Evolutionary conservation across 257 asterid species (phyloP).

Genomic region (Jacaranda copaia): DNA sequence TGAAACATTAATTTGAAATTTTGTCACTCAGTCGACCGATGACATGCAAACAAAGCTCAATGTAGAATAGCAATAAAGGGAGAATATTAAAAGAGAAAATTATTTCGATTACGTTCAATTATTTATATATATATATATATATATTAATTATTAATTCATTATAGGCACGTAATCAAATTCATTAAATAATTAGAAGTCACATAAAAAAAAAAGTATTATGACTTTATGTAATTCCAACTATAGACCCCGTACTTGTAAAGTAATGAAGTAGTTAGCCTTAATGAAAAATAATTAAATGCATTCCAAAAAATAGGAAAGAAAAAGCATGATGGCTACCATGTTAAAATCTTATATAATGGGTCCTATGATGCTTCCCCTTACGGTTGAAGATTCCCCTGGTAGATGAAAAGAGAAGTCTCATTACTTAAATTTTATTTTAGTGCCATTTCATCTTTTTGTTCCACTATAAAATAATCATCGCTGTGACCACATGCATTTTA

Average conservation of each 20-base stretch:
- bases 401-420: not conserved
- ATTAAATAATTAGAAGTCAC: not conserved
- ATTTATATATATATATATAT: too few relatives aligned
- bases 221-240: not conserved
- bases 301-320: not conserved
- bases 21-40: not conserved
- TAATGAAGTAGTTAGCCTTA: not conserved
- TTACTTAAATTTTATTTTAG: constrained; percentile 24
- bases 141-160: too few relatives aligned
- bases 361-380: constrained; percentile 46
- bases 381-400: constrained; percentile 41
- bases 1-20: too few relatives aligned
- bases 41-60: not conserved
- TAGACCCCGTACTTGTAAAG: not conserved
- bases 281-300: too few relatives aligned
- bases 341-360: constrained; percentile 21
- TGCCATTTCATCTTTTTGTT: not conserved
- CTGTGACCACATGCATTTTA: not conserved
- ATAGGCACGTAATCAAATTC: not conserved
- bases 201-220: not conserved
- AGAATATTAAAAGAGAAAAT: too few relatives aligned
- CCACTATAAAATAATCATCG: not conserved
- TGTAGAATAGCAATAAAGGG: too few relatives aligned
- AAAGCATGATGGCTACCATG: constrained; percentile 23
- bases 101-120: too few relatives aligned